Evolutionary conservation across 1,139 yeast genomes (phyloP), one percentile per base, ranked within the genome.

Genomic region (Geotrichum fermentans): DNA sequence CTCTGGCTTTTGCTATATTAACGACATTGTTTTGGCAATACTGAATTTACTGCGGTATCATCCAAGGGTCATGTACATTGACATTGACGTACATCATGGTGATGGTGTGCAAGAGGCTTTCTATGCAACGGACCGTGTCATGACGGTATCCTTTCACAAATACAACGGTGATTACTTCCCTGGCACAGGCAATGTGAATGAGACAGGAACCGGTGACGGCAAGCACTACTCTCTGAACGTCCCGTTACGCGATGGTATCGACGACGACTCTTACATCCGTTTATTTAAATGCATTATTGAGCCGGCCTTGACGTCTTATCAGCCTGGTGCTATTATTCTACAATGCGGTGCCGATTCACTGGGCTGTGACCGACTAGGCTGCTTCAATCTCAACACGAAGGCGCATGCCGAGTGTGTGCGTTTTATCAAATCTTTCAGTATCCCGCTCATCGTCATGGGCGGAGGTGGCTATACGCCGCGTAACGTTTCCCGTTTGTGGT

Each of bases 51-150:
- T 92, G 56, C 73, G 97, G 54, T 84, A 84, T 55, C 95, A 88
- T 63, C 90, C 97, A 4, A 74, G 97, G 51, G 97, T 92, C 3
- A 72, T 92, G 61, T 92, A 92, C 64, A 88, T 92, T 50, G 98
- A 92, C 67, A 90, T 90, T 50, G 98, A 92, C 65, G 79, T 92
- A 22, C 98, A 92, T 65, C 98, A 92, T 64, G 98, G 98, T 21
- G 98, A 92, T 65, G 98, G 97, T 48, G 98, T 92, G 1, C 97
- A 92, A 64, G 97, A 92, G 66, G 97, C 97, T 1, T 92, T 92
- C 60, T 89, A 90, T 64, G 81, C 95, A 34, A 87, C 97, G 1
- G 97, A 92, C 66, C 71, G 98, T 52, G 98, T 92, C 24, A 87
- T 89, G 94, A 90, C 97, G 0, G 82, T 87, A 42, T 85, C 96